Evolutionary conservation across 805 yeast genomes (phyloP).

Genomic region (Hanseniaspora lachancei): DNA sequence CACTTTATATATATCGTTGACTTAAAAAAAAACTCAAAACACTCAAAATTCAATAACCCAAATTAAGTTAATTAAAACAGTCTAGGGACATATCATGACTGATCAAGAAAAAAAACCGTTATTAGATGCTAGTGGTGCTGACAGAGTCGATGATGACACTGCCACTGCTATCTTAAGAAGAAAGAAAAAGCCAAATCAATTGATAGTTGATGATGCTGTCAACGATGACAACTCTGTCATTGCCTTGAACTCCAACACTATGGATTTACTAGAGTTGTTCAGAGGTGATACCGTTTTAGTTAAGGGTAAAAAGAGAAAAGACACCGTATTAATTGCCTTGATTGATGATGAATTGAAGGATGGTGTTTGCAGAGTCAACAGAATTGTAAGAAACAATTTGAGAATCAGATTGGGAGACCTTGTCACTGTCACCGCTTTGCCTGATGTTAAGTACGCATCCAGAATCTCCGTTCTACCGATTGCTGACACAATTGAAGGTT

Average conservation of each 20-base stretch:
- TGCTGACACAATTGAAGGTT: slow-evolving; percentile 95
- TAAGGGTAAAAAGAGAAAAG: slow-evolving; percentile 96
- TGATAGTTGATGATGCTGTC: slow-evolving; percentile 91
- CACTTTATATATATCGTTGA: no score
- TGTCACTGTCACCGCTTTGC: slow-evolving; percentile 84
- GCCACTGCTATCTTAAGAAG: slow-evolving; percentile 96
- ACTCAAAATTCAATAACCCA: no score
- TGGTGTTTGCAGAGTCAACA: slow-evolving; percentile 85
- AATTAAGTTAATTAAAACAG: no score
- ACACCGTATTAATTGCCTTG: slow-evolving; percentile 87
- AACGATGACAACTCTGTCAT: slow-evolving; percentile 95
- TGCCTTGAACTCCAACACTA: slow-evolving; percentile 85
- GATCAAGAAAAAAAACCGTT: slow-evolving; percentile 30
- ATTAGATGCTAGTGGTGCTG: slow-evolving; percentile 57
- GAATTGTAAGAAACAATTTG: slow-evolving; percentile 91
- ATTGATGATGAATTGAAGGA: slow-evolving; percentile 95
- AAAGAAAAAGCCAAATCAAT: slow-evolving; percentile 93
- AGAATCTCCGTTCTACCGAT: slow-evolving; percentile 92
- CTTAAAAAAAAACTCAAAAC: no score
- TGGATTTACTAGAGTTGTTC: slow-evolving; percentile 88
- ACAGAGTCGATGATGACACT: slow-evolving; percentile 49
- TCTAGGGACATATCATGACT: slow-evolving; percentile 17
- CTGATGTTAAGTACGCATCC: slow-evolving; percentile 93
- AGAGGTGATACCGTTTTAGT: slow-evolving; percentile 96
- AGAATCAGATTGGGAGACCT: slow-evolving; percentile 90